Evolutionary conservation across 176 grass and related monocot species (phyloP).

Genomic region (Alloteropsis semialata): DNA sequence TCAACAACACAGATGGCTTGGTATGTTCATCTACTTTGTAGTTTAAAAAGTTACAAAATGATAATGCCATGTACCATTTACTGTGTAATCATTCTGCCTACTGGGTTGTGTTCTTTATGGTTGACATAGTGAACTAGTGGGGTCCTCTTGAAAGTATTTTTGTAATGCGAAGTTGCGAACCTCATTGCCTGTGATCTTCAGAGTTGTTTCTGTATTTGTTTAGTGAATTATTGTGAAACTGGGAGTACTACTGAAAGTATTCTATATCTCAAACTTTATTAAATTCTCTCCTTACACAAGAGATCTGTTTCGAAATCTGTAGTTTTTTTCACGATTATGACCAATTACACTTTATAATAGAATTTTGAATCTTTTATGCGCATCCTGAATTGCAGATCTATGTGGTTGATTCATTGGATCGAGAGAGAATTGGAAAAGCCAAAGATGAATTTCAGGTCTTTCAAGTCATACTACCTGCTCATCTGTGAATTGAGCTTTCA

Average conservation of each 20-base stretch:
- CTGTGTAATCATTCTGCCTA: background rate
- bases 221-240: background rate
- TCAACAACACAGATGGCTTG: constrained; percentile 82
- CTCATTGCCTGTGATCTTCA: background rate
- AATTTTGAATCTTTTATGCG: constrained; percentile 1
- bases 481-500: background rate
- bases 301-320: background rate
- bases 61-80: background rate
- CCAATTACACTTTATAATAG: background rate
- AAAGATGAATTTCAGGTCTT: constrained; percentile 77
- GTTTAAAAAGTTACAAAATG: background rate
- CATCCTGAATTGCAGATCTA: constrained; percentile 58
- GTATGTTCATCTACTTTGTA: constrained; percentile 33
- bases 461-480: background rate
- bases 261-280: background rate
- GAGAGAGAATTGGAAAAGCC: constrained; percentile 75
- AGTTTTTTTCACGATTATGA: background rate
- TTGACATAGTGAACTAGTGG: background rate
- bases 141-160: background rate
- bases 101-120: background rate
- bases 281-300: background rate
- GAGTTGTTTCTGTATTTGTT: background rate
- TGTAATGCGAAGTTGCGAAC: constrained; percentile 8
- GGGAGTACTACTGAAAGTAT: background rate
- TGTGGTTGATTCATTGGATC: constrained; percentile 82